Percentiles rank a stretch among this genome's conserved stretches.
These are phyloP conservation scores for Spathaspora hagerdaliae DNA, from an alignment of 805 yeast species.

Conservation along the genomic window DNA sequence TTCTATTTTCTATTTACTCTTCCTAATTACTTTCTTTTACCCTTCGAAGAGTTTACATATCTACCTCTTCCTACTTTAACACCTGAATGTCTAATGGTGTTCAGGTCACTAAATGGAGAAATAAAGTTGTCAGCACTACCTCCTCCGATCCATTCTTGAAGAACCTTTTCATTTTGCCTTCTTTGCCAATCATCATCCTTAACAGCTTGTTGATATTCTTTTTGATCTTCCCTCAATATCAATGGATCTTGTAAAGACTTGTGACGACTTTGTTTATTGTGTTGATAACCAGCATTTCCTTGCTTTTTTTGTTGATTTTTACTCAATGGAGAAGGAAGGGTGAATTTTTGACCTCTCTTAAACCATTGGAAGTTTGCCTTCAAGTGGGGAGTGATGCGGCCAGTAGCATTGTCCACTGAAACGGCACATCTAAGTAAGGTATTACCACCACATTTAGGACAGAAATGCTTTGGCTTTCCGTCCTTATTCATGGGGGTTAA, in stretches of 20 bases:
- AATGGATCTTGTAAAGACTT: constrained; percentile 48
- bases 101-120: constrained; percentile 69
- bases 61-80: constrained; percentile 86
- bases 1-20: neutral
- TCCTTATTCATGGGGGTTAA: constrained; percentile 73
- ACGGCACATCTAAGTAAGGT: constrained; percentile 90
- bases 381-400: constrained; percentile 81
- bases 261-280: constrained; percentile 58
- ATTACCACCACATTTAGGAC: constrained; percentile 93
- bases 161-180: constrained; percentile 77
- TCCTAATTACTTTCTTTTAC: constrained; percentile 13
- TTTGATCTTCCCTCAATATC: constrained; percentile 83
- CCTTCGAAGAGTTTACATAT: constrained; percentile 63
- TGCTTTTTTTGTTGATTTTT: constrained; percentile 64
- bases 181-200: constrained; percentile 87
- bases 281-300: constrained; percentile 80
- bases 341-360: constrained; percentile 77
- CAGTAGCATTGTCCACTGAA: constrained; percentile 72
- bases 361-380: constrained; percentile 94
- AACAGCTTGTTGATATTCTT: constrained; percentile 83
- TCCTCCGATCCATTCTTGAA: constrained; percentile 92
- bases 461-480: constrained; percentile 79
- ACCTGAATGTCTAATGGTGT: constrained; percentile 45
- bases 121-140: constrained; percentile 82
- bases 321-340: constrained; percentile 84